These are phyloP conservation scores for Aureobasidium sp. DNA, from an alignment of 2,329 filamentous ascomycete species.

Conservation along the genomic window DNA sequence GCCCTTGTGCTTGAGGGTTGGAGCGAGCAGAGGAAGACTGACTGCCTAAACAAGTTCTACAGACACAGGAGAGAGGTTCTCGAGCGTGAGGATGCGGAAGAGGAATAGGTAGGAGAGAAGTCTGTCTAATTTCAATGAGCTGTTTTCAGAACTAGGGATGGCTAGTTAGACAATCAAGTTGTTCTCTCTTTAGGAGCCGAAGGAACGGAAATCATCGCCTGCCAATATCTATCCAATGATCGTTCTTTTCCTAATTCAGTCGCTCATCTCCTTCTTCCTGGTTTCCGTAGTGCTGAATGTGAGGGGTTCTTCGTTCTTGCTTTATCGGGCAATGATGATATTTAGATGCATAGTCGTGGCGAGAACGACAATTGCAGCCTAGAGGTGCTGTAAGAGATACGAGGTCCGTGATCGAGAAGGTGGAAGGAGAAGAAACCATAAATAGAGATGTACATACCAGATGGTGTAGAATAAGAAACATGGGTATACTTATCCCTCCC, in stretches of 20 bases:
- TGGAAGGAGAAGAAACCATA: no score
- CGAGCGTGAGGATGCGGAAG: neutral
- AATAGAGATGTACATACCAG: no score
- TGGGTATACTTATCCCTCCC: no score
- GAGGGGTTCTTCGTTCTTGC: no score
- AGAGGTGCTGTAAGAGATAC: no score
- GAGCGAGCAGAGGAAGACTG: conserved; percentile 74
- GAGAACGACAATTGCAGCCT: no score
- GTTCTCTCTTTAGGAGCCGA: neutral
- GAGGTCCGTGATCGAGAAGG: no score
- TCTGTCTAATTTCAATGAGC: neutral
- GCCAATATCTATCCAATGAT: neutral
- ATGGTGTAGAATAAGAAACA: no score
- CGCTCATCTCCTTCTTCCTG: no score
- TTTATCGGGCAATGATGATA: no score
- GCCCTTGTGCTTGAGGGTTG: conserved; percentile 84
- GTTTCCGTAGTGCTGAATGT: neutral
- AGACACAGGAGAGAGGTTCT: conserved; percentile 53
- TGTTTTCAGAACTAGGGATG: no score
- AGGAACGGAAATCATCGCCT: neutral
- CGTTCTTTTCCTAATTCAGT: neutral
- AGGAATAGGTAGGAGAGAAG: neutral
- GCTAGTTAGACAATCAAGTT: neutral
- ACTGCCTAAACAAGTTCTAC: conserved; percentile 78
- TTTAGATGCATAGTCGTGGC: no score